Conservation (phyloP, 2,329 filamentous ascomycete genomes). For the Neofusicoccum cordaticola region DNA sequence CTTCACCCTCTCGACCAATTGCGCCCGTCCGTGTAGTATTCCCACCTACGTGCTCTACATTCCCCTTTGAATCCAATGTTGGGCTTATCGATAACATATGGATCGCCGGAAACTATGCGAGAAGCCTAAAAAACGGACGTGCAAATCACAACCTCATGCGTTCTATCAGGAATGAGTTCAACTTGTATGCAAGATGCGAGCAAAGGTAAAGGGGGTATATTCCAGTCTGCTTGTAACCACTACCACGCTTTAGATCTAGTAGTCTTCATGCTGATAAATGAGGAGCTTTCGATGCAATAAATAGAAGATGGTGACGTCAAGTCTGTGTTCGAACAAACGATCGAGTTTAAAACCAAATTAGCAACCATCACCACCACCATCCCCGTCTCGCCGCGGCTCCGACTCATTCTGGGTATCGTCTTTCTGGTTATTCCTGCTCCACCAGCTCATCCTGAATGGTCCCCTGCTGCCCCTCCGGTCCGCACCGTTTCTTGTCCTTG, state of each 20-base stretch:
- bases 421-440: background rate
- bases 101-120: too few species aligned
- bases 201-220: conserved; percentile 5
- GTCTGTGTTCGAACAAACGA: background rate
- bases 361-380: background rate
- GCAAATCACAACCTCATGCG: too few species aligned
- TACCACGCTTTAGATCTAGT: background rate
- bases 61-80: too few species aligned
- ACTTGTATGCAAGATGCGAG: background rate
- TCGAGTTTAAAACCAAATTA: background rate
- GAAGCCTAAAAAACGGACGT: too few species aligned
- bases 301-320: background rate
- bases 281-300: background rate
- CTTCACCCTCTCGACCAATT: too few species aligned
- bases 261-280: background rate
- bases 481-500: background rate
- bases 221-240: conserved; percentile 1
- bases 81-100: too few species aligned
- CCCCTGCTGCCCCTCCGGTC: conserved; percentile 4
- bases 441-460: conserved; percentile 15
- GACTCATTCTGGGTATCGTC: background rate
- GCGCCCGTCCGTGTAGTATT: too few species aligned
- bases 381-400: background rate
- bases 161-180: too few species aligned
- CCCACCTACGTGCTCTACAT: too few species aligned